Conservation (phyloP, 106 monocot genomes). For the Dendrobium nobile region DNA sequence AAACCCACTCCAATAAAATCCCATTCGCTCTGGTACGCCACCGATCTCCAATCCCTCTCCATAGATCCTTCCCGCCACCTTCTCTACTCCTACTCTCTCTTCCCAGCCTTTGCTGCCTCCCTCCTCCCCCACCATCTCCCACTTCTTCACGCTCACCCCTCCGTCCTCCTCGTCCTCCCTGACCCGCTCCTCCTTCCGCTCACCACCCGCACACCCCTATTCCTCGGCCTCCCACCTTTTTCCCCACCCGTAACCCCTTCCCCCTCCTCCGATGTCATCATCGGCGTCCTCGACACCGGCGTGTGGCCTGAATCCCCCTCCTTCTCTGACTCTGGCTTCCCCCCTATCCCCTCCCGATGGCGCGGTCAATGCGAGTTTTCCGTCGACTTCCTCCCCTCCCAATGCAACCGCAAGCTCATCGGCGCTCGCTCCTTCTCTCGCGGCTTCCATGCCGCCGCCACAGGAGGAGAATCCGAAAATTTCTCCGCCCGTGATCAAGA, state of each 20-base stretch:
- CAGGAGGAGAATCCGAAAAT: slow-evolving; percentile 6
- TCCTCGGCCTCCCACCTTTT: slow-evolving; percentile 15
- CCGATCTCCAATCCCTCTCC: slow-evolving; percentile 44
- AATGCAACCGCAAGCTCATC: slow-evolving; percentile 56
- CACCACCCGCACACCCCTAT: slow-evolving; percentile 19
- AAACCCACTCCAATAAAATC: slow-evolving; percentile 25
- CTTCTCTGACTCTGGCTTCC: slow-evolving; percentile 33
- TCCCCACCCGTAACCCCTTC: background rate
- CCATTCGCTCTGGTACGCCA: slow-evolving; percentile 27
- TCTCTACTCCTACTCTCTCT: slow-evolving; percentile 33
- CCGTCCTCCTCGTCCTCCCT: slow-evolving; percentile 19
- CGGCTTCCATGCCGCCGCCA: slow-evolving; percentile 25
- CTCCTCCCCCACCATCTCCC: slow-evolving; percentile 21
- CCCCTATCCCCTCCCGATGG: slow-evolving; percentile 24
- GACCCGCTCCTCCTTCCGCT: slow-evolving; percentile 25
- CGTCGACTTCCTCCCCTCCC: slow-evolving; percentile 28
- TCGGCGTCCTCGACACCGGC: slow-evolving; percentile 56
- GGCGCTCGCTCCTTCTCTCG: slow-evolving; percentile 57
- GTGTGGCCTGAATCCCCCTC: slow-evolving; percentile 43
- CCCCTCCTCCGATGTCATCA: slow-evolving; percentile 25
- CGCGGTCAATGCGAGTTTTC: slow-evolving; percentile 40
- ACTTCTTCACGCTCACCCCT: slow-evolving; percentile 18
- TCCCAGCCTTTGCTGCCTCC: slow-evolving; percentile 17
- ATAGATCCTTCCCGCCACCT: slow-evolving; percentile 32
- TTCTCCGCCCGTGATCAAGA: slow-evolving; percentile 30